Conservation (phyloP, 768 basidiomycete species). For the Leccinum olivaceopallidum region DNA sequence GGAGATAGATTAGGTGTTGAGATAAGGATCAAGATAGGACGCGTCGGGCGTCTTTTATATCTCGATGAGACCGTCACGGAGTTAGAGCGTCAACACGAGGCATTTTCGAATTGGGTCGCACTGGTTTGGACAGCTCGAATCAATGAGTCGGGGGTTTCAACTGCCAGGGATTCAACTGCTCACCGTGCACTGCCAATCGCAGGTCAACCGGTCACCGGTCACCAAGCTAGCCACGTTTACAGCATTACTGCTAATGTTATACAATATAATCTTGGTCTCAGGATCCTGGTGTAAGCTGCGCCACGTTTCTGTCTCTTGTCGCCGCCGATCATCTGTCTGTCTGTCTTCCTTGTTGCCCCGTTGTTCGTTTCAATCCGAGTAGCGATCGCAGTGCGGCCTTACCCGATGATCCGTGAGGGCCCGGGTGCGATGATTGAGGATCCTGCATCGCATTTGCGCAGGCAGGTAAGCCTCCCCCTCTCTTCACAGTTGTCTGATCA, state of each 20-base stretch:
- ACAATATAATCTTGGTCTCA: neutral
- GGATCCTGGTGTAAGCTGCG: neutral
- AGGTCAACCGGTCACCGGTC: neutral
- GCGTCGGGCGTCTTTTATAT: slow-evolving; percentile 16
- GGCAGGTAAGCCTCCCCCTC: neutral
- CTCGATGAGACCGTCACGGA: neutral
- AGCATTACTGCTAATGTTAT: neutral
- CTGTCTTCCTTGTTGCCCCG: neutral
- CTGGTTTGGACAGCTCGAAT: slow-evolving; percentile 7
- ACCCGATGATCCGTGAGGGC: neutral
- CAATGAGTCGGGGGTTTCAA: neutral
- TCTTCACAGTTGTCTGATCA: neutral
- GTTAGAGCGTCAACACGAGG: neutral
- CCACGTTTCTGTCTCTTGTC: neutral
- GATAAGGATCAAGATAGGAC: slow-evolving; percentile 15
- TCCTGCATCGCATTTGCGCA: slow-evolving; percentile 2
- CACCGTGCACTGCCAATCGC: slow-evolving; percentile 1
- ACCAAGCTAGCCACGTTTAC: neutral
- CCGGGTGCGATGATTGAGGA: neutral
- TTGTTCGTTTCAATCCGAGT: neutral
- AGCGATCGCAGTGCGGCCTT: neutral
- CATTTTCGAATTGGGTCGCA: neutral
- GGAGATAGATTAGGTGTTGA: neutral
- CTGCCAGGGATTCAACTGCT: neutral
- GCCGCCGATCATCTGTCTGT: neutral